Evolutionary conservation across 306 rosid genomes (phyloP), one percentile per base, ranked within the genome.

Genomic region (Vigna reflexopilosa): DNA sequence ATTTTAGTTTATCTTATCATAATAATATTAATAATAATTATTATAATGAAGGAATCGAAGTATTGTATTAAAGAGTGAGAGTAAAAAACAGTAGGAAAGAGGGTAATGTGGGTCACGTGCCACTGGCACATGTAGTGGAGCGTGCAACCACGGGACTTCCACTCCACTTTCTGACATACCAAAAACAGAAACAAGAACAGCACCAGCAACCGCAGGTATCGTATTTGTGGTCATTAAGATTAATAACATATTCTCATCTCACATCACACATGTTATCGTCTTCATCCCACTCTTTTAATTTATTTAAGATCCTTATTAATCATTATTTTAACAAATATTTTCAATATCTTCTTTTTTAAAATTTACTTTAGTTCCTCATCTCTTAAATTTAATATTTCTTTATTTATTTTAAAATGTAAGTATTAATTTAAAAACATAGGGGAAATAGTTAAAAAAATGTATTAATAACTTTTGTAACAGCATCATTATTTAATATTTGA

Each of bases 41-140:
- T 42, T 7, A 42, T 42, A 42, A 42, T 9, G 10, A 42, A 42
- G 9, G 11, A 2, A 42, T 3, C 2, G 2, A 9, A 40, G 12
- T 9, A 42, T 42, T 0, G 4, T 56, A 4, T 58, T 26, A 5
- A 9, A 59, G 40, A 59, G 2, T 1, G 17, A 9, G 10, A 28
- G 66, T 57, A 61, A 61, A 61, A 26, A 61, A 61, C 4, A 64
- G 48, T n/a, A 9, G 51, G 66, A 44, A 47, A 68, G 58, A 64
- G 58, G 51, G 9, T 71, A 38, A 76, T 86, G 90, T 11, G 78
- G 75, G 73, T 84, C 90, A 83, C 89, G 87, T 88, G 95, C 77
- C 56, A 64, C 48, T 59, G 77, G 40, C 42, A 78, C 48, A 36
- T 19, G 76, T 40, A 80, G 64, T 51, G 82, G 73, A 67, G 64